Conservation (phyloP, 805 yeast species). For the Starmerella davenportii region DNA sequence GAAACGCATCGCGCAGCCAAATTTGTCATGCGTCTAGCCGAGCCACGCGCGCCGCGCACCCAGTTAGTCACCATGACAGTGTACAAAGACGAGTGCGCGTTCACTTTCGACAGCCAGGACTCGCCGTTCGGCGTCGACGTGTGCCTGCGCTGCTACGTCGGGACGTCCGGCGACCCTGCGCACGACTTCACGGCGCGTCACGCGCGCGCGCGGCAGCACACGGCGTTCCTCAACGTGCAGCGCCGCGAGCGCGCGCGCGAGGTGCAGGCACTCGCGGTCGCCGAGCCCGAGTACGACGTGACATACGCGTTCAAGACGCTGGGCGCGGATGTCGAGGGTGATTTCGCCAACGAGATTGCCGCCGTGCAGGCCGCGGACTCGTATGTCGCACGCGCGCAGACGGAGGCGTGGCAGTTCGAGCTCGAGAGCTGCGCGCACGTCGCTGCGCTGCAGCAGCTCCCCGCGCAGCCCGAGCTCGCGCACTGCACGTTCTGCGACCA, state of each 20-base stretch:
- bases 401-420: constrained; percentile 85
- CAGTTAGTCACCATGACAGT: constrained; percentile 32
- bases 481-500: constrained; percentile 30
- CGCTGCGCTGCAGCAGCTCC: constrained; percentile 2
- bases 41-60: no score
- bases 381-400: constrained; percentile 42
- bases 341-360: constrained; percentile 21
- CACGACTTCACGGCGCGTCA: constrained; percentile 46
- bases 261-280: constrained; percentile 53
- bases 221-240: constrained; percentile 38
- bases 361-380: constrained; percentile 41
- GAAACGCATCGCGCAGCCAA: no score
- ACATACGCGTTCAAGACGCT: constrained; percentile 28
- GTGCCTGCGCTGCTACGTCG: constrained; percentile 46
- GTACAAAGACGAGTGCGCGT: constrained; percentile 81
- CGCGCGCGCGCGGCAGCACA: constrained; percentile 33
- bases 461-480: constrained; percentile 10
- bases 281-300: constrained; percentile 41
- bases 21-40: no score
- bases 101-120: constrained; percentile 54
- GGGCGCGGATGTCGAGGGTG: constrained; percentile 10
- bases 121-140: constrained; percentile 47
- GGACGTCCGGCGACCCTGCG: constrained; percentile 42
- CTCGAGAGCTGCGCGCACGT: constrained; percentile 67
- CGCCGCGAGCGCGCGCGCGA: constrained; percentile 35